phyloP scores from a whole-genome alignment of 345 rosid genomes.

The Bruguiera parviflora region DNA sequence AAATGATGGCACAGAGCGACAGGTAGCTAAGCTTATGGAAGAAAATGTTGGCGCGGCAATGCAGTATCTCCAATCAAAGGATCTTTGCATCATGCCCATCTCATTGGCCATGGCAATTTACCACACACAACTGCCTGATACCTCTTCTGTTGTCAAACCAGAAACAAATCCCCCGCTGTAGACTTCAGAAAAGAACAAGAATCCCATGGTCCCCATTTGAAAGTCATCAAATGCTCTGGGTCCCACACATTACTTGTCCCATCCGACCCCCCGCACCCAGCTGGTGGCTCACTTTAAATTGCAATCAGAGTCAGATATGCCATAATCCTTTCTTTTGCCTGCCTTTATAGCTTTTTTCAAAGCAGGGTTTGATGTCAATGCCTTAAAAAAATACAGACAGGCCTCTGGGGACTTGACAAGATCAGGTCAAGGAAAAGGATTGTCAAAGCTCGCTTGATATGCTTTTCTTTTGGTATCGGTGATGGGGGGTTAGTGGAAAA shows the following conservation, averaged over 20 bases:
- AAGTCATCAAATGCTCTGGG: slow-evolving; percentile 20
- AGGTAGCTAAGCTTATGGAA: slow-evolving; percentile 97
- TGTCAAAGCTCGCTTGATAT: slow-evolving; percentile 63
- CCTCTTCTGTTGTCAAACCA: slow-evolving; percentile 69
- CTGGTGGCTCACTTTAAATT: slow-evolving; percentile 34
- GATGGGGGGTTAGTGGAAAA: slow-evolving; percentile 61
- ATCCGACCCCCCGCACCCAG: slow-evolving; percentile 18
- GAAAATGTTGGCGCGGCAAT: slow-evolving; percentile 95
- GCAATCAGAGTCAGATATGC: slow-evolving; percentile 71
- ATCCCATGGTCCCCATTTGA: slow-evolving; percentile 32
- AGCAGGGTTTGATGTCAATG: slow-evolving; percentile 45
- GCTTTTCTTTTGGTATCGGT: slow-evolving; percentile 36
- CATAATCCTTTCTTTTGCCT: slow-evolving; percentile 36
- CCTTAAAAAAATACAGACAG: slow-evolving; percentile 30
- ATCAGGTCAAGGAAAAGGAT: slow-evolving; percentile 32
- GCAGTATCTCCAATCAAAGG: slow-evolving; percentile 97
- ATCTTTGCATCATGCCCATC: slow-evolving; percentile 98
- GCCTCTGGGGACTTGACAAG: slow-evolving; percentile 39
- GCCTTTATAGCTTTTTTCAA: slow-evolving; percentile 31
- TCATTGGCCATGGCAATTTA: slow-evolving; percentile 90
- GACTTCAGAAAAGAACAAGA: slow-evolving; percentile 27
- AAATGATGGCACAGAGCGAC: slow-evolving; percentile 85
- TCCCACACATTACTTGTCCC: slow-evolving; percentile 28
- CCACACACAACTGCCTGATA: slow-evolving; percentile 76
- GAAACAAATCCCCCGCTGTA: slow-evolving; percentile 70